phyloP scores from a whole-genome alignment of 1,139 yeast genomes.

The Eremothecium coryli region DNA sequence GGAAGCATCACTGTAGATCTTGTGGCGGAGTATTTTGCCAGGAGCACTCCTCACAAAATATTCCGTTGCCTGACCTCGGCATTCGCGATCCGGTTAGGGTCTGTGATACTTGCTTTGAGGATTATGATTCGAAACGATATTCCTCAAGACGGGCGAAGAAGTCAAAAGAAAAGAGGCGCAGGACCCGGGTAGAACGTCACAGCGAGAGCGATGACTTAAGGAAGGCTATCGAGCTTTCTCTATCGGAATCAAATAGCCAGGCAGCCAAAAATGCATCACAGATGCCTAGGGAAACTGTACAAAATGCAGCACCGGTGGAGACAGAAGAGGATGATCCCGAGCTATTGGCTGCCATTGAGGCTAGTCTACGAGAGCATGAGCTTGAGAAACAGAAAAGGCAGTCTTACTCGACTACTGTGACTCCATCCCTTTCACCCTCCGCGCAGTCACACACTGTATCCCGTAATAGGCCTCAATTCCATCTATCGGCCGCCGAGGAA shows the following conservation, averaged over 20 bases:
- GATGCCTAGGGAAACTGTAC: constrained; percentile 25
- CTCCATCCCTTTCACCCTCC: not conserved
- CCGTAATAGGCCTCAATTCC: constrained; percentile 52
- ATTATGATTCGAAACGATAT: constrained; percentile 35
- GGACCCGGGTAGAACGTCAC: constrained; percentile 9
- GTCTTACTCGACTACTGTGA: constrained; percentile 10
- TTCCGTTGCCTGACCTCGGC: constrained; percentile 75
- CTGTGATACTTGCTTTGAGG: constrained; percentile 79
- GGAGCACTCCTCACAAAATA: constrained; percentile 61
- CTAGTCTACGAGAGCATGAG: constrained; percentile 69
- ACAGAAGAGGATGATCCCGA: constrained; percentile 78
- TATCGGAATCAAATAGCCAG: constrained; percentile 42
- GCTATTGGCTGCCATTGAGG: constrained; percentile 91
- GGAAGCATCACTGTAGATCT: constrained; percentile 94
- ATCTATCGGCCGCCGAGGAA: constrained; percentile 62
- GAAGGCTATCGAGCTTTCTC: constrained; percentile 69
- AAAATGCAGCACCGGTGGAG: constrained; percentile 4
- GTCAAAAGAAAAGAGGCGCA: constrained; percentile 16
- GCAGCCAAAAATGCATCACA: too few relatives aligned
- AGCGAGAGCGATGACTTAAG: constrained; percentile 72
- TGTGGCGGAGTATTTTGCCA: constrained; percentile 95
- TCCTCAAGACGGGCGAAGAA: constrained; percentile 25
- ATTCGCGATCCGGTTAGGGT: constrained; percentile 85
- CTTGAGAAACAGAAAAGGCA: constrained; percentile 29
- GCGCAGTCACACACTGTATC: too few relatives aligned